Evolutionary conservation across 306 rosid species (phyloP).

Genomic region (Quercus cerris): DNA sequence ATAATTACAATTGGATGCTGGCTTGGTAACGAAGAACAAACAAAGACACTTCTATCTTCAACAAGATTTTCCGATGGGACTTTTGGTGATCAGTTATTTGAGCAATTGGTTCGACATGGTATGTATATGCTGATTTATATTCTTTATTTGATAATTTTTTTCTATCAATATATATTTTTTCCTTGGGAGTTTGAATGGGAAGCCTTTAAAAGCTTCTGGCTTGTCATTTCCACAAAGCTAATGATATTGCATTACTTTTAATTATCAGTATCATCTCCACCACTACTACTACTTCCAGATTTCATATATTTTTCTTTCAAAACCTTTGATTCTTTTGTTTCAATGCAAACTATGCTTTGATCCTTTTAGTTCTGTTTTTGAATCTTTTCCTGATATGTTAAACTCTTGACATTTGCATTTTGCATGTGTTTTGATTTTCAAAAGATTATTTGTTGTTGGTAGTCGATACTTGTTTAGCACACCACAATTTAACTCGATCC

Average conservation of each 20-base stretch:
- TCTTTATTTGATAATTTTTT: not conserved
- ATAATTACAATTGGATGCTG: conserved; percentile 24
- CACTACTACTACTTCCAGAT: not conserved
- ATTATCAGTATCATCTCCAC: not conserved
- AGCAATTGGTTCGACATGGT: too few relatives aligned
- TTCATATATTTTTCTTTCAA: not conserved
- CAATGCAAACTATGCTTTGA: too few relatives aligned
- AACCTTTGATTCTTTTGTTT: not conserved
- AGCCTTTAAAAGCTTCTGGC: not conserved
- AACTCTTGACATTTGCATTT: not conserved
- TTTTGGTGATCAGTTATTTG: conserved; percentile 58
- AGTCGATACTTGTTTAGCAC: not conserved
- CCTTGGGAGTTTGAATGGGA: too few relatives aligned
- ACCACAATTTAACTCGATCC: too few relatives aligned
- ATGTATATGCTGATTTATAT: conserved; percentile 2
- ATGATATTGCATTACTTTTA: not conserved
- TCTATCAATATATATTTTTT: too few relatives aligned
- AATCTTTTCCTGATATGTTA: not conserved
- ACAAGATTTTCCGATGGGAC: conserved; percentile 52
- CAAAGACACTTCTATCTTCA: conserved; percentile 45
- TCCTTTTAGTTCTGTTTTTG: not conserved
- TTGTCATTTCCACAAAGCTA: not conserved
- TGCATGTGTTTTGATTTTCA: not conserved
- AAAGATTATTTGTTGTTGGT: not conserved
- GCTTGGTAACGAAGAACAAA: conserved; percentile 89